Evolutionary conservation across 2,329 filamentous ascomycete species (phyloP), one percentile per base, ranked within the genome.

Genomic region (Curvularia lunata): DNA sequence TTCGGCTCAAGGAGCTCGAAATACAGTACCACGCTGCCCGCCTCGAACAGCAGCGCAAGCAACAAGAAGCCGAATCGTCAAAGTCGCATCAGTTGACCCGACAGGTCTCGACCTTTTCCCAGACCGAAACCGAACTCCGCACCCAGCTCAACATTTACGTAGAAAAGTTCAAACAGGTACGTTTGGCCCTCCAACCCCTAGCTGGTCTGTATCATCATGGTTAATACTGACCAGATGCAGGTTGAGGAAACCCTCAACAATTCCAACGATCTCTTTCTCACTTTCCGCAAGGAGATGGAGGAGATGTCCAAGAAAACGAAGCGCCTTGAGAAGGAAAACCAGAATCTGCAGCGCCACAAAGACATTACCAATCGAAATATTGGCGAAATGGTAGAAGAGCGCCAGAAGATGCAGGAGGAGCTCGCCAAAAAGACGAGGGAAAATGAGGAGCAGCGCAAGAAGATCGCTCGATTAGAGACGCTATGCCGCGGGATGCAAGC

Each of bases 251-350:
- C 94, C 37, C 85, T 98, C 50, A 98, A 97, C 80, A 98, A 97
- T 76, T 97, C 92, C 78, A 98, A 98, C 81, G 95, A 98, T 75
- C 83, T 98, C 52, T 98, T 98, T 78, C 82, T 97, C 66, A 97
- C 95, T 0, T 98, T 98, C 79, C 87, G 94, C 53, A 97, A 97
- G 80, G 95, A 98, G 79, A 98, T 98, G 93, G 95, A 98, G 79
- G 95, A 98, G 73, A 98, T 98, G 93, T 97, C 93, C 0, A 97
- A 97, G 81, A 98, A 98, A 81, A 97, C 94, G 5, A 97, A 97
- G 79, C 89, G 92, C 25, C 83, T 99, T 52, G 95, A 99, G 77
- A 97, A 97, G 79, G 95, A 99, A 73, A 98, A 99, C 71, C 89
- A 95, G 68, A 89, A 86, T 18, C 85, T 97, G 50, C 96, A 92